Evolutionary conservation across 805 yeast genomes (phyloP), one percentile per base, ranked within the genome.

Genomic region (Spathaspora hagerdaliae): DNA sequence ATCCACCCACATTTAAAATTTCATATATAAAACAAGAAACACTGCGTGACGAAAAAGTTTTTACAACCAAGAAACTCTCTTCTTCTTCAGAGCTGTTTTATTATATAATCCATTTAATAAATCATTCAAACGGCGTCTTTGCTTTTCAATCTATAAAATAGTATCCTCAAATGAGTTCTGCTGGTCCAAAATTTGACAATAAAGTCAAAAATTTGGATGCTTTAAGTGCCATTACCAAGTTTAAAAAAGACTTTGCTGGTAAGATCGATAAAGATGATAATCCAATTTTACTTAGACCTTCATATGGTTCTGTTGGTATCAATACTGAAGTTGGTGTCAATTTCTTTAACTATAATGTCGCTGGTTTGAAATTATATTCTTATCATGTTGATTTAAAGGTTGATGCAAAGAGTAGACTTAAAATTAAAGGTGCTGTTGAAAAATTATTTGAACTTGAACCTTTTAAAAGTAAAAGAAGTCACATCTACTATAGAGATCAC

Each of bases 391-490:
- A 37, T 34, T 42, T 45, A 14, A 41, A 41, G 14, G 38, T 36
- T 19, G 29, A 24, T 12, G 33, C 36, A 10, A n/a, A 27, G 9
- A 24, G 34, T 13, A 40, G 19, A 35, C 13, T 43, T 5, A 43
- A 31, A 9, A 27, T 45, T 34, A 45, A 41, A 33, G 13, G n/a
- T 11, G 42, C 43, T 15, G 37, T 45, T 38, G 42, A 39, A 14
- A 45, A 41, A 32, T 19, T 45, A 14, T 32, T 45, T 2, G 38
- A 38, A n/a, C 5, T 34, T 6, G 48, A 45, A 31, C 48, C 48
- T 5, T 45, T 45, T 31, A 45, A 45, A 34, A 41, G 48, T 45
- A 45, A 45, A 33, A 38, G 37, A 7, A 31, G 24, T 5, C 45
- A 41, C 8, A 41, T 45, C 32, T 45, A 34, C 29, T 45, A 45